These are phyloP conservation scores for Phytophthora crassamura DNA, from an alignment of 352 stramenopile species.

Conservation along the genomic window DNA sequence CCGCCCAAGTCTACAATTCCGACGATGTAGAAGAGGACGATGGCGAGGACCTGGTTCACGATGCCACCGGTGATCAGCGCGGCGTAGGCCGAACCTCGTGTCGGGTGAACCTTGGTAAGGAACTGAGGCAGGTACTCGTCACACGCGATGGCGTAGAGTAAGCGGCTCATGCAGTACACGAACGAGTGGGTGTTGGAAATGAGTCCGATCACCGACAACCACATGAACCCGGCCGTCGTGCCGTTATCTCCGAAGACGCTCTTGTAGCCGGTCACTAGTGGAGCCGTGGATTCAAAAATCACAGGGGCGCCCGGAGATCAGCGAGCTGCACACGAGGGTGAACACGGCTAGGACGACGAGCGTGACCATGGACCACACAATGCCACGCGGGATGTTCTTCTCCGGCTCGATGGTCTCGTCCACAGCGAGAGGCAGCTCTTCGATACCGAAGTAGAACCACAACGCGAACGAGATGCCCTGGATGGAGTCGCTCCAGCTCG, in stretches of 20 bases:
- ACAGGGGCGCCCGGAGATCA: slow-evolving; percentile 56
- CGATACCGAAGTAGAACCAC: slow-evolving; percentile 83
- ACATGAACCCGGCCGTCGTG: slow-evolving; percentile 67
- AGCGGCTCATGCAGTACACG: slow-evolving; percentile 71
- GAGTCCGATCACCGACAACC: slow-evolving; percentile 65
- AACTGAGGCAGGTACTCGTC: slow-evolving; percentile 65
- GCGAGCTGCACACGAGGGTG: slow-evolving; percentile 65
- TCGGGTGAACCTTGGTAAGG: slow-evolving; percentile 57
- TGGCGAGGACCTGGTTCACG: slow-evolving; percentile 48
- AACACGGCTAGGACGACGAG: slow-evolving; percentile 59
- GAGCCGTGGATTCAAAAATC: slow-evolving; percentile 47
- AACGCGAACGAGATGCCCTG: slow-evolving; percentile 66
- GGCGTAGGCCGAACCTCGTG: slow-evolving; percentile 52
- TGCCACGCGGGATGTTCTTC: slow-evolving; percentile 70
- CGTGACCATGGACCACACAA: slow-evolving; percentile 62
- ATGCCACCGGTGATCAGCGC: slow-evolving; percentile 51
- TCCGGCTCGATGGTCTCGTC: slow-evolving; percentile 77
- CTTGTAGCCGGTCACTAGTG: slow-evolving; percentile 72
- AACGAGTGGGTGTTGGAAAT: slow-evolving; percentile 74
- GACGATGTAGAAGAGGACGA: slow-evolving; percentile 66
- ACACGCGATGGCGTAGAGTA: slow-evolving; percentile 70
- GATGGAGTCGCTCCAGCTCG: slow-evolving; percentile 48
- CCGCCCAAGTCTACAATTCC: slow-evolving; percentile 61
- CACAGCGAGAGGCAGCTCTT: slow-evolving; percentile 73
- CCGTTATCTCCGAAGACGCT: slow-evolving; percentile 72